These are phyloP conservation scores for Tympanopsis confertula DNA, from an alignment of 2,329 filamentous ascomycete species.

Conservation along the genomic window DNA sequence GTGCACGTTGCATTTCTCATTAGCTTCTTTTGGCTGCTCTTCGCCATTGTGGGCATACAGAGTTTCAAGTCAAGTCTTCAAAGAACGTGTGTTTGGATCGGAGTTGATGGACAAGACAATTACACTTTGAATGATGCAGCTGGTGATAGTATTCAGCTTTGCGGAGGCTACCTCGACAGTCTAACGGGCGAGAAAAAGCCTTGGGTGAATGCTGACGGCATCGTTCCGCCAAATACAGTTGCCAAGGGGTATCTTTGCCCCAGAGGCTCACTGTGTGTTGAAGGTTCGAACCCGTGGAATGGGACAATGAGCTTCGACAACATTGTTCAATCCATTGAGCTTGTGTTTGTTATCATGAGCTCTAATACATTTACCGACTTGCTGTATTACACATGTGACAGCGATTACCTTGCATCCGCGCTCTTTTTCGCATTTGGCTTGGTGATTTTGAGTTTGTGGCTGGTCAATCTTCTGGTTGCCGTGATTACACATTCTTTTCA, in stretches of 20 bases:
- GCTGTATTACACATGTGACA: constrained; percentile 86
- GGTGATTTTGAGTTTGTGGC: constrained; percentile 89
- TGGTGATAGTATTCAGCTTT: constrained; percentile 62
- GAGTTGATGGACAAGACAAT: constrained; percentile 45
- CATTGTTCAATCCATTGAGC: constrained; percentile 77
- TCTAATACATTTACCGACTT: constrained; percentile 93
- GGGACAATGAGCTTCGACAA: constrained; percentile 91
- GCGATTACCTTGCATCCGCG: constrained; percentile 77
- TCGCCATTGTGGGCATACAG: constrained; percentile 92
- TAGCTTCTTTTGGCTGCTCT: constrained; percentile 93
- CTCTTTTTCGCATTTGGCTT: constrained; percentile 66
- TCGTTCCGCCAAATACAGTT: constrained; percentile 29
- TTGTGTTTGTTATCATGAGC: constrained; percentile 97
- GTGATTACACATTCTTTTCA: constrained; percentile 98
- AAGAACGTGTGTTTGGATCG: constrained; percentile 68
- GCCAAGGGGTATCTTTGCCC: constrained; percentile 87
- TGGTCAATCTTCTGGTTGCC: constrained; percentile 86
- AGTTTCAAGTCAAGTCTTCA: constrained; percentile 80
- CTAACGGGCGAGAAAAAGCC: constrained; percentile 43
- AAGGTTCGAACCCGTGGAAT: constrained; percentile 68
- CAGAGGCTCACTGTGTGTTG: constrained; percentile 68
- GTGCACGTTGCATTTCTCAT: constrained; percentile 90
- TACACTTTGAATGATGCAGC: constrained; percentile 34
- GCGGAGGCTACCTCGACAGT: constrained; percentile 68
- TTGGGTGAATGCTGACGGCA: constrained; percentile 45